Evolutionary conservation across 768 basidiomycete species (phyloP).

Genomic region (Auriscalpium vulgare): DNA sequence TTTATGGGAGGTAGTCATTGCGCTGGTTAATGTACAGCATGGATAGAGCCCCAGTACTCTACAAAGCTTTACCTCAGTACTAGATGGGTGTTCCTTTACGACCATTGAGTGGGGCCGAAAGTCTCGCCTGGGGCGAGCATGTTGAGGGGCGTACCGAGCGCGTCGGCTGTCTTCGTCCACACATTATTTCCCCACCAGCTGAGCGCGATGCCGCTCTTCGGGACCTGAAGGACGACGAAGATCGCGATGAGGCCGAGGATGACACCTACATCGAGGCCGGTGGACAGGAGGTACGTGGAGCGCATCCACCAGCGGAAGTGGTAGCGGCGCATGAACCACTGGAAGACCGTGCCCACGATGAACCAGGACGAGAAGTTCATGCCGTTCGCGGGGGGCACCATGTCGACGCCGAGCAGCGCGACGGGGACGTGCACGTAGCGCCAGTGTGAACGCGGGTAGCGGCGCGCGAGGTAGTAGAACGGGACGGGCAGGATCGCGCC

Average conservation of each 20-base stretch:
- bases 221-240: slow-evolving; percentile 53
- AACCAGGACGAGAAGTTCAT: slow-evolving; percentile 86
- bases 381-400: slow-evolving; percentile 81
- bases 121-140: slow-evolving; percentile 37
- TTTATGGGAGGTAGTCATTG: no score
- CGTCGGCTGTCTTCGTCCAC: slow-evolving; percentile 68
- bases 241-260: slow-evolving; percentile 49
- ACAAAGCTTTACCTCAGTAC: no score
- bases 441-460: slow-evolving; percentile 75
- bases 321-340: slow-evolving; percentile 67
- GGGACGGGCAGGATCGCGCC: slow-evolving; percentile 71
- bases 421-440: slow-evolving; percentile 87
- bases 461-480: slow-evolving; percentile 74
- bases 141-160: slow-evolving; percentile 47
- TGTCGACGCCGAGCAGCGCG: slow-evolving; percentile 61
- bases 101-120: slow-evolving; percentile 45
- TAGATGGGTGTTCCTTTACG: not conserved
- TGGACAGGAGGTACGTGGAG: slow-evolving; percentile 85
- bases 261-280: slow-evolving; percentile 59
- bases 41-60: no score
- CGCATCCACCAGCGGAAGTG: slow-evolving; percentile 61
- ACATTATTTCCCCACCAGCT: slow-evolving; percentile 80
- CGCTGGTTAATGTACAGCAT: no score
- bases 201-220: slow-evolving; percentile 48
- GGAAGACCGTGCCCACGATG: slow-evolving; percentile 80